A percentile compares a stretch with the other conserved stretches of the same genome.
Conservation (phyloP, 2,329 filamentous ascomycete genomes). For the Chaetomiaceae sp. region DNA sequence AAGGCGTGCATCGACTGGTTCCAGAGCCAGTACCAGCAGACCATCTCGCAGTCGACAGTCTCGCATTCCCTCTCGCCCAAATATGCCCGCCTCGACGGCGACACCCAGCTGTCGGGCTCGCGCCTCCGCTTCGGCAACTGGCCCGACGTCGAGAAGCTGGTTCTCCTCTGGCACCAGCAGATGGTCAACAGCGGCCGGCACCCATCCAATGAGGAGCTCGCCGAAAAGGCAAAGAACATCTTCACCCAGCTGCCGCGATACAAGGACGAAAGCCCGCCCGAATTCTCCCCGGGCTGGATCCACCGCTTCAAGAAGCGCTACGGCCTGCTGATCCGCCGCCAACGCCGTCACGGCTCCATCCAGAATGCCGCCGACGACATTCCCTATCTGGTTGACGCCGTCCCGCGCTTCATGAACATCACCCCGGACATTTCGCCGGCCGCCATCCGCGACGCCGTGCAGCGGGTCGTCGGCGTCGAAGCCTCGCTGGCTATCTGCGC, state of each 20-base stretch:
- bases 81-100: conserved; percentile 57
- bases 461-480: conserved; percentile 53
- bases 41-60: conserved; percentile 60
- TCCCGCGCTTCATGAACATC: conserved; percentile 57
- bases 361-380: conserved; percentile 53
- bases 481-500: conserved; percentile 51
- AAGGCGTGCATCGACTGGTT: conserved; percentile 63
- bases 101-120: conserved; percentile 58
- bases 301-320: conserved; percentile 62
- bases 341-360: conserved; percentile 48
- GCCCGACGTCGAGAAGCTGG: conserved; percentile 59
- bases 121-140: conserved; percentile 60
- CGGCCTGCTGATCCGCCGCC: conserved; percentile 53
- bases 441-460: conserved; percentile 54
- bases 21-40: conserved; percentile 52
- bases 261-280: conserved; percentile 55
- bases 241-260: conserved; percentile 56
- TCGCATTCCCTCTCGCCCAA: conserved; percentile 59
- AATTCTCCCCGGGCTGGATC: conserved; percentile 62
- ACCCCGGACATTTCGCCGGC: conserved; percentile 55
- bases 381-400: conserved; percentile 55
- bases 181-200: conserved; percentile 50
- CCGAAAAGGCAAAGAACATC: conserved; percentile 57
- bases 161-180: conserved; percentile 52
- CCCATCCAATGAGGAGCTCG: conserved; percentile 59